Conservation (phyloP, 2,329 filamentous ascomycete genomes). For the Arthroderma sp. region DNA sequence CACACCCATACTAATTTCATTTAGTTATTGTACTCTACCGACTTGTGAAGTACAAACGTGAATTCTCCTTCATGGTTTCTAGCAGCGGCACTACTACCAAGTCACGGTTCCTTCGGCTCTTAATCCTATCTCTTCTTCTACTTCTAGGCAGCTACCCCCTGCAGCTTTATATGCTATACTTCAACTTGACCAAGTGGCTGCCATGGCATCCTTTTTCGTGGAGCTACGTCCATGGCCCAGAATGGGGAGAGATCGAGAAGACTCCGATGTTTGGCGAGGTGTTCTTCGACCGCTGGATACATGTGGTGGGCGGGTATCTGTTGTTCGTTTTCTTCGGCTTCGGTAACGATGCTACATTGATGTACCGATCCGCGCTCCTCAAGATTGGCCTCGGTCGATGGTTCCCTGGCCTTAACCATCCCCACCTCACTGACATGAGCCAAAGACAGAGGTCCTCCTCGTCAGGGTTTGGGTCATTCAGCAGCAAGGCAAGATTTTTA, state of each 20-base stretch:
- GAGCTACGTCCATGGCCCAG: constrained; percentile 37
- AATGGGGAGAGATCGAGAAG: constrained; percentile 39
- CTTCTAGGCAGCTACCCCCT: constrained; percentile 43
- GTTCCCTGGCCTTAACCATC: constrained; percentile 17
- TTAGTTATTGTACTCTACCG: constrained; percentile 47
- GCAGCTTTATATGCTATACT: constrained; percentile 38
- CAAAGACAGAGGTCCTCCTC: constrained; percentile 7
- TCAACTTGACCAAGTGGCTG: constrained; percentile 25
- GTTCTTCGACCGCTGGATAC: constrained; percentile 45
- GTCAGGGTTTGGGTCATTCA: constrained; percentile 13
- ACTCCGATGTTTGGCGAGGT: constrained; percentile 33
- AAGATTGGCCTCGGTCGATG: constrained; percentile 28
- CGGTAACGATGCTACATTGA: constrained; percentile 45
- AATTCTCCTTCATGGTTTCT: constrained; percentile 45
- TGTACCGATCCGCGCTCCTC: constrained; percentile 38
- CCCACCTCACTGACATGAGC: constrained; percentile 8
- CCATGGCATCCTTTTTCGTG: constrained; percentile 39
- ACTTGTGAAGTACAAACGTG: constrained; percentile 46
- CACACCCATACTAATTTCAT: neutral
- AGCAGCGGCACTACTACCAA: constrained; percentile 40
- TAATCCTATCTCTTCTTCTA: constrained; percentile 39
- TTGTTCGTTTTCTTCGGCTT: constrained; percentile 54
- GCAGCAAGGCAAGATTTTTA: constrained; percentile 18
- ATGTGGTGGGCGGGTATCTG: constrained; percentile 40
- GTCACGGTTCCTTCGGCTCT: constrained; percentile 47